Base-by-base conservation (phyloP, 2,329 filamentous ascomycete genomes). In the Exophiala aquamarina region DNA sequence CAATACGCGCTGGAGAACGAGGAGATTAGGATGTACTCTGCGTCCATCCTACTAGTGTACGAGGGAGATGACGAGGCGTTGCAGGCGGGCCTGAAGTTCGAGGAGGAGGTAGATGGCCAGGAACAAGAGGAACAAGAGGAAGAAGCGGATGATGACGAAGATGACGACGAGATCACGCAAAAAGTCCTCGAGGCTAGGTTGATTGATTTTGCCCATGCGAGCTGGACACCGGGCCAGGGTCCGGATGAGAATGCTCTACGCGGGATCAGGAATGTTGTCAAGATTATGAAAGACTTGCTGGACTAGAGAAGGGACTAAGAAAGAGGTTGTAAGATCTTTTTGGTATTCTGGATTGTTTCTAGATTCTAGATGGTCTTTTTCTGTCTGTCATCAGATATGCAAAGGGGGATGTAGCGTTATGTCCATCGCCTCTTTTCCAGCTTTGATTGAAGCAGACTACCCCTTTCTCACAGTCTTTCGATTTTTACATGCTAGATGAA, bases 131-230 rank as follows among this genome's bases (percentile, higher is more conserved):
- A 50, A 41, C 6, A 50, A 54, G 68, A 85, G 34, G 67, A 66
- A 9, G 51, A 47, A 14, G 35, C 44, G 4, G 32, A 45, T 19
- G 62, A 66, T 2, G 77, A 81, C 1, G 78, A 83, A 2, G 78
- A 82, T 2, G 70, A 75, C 36, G 73, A 78, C 41, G 68, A 75
- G 46, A 66, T 70, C 50, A 63, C 66, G 9, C 86, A 86, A 0
- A 84, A 84, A 59, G 80, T 95, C 34, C 89, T 86, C 61, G 79
- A 82, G 10, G 76, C 96, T 40, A 93, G 92, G 63, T 76, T 98
- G 54, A 98, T 98, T 59, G 93, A 98, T 66, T 98, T 98, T 75
- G 93, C 93, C 1, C 93, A 98, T 68, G 93, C 93, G 9, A 71
- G 75, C 40, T 97, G 86, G 84, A 86, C 82, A 1, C 86, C 88